A percentile compares a stretch with the other conserved stretches of the same genome.
Evolutionary conservation across 352 stramenopile species (phyloP).

Genomic region (Pythium chondricola): DNA sequence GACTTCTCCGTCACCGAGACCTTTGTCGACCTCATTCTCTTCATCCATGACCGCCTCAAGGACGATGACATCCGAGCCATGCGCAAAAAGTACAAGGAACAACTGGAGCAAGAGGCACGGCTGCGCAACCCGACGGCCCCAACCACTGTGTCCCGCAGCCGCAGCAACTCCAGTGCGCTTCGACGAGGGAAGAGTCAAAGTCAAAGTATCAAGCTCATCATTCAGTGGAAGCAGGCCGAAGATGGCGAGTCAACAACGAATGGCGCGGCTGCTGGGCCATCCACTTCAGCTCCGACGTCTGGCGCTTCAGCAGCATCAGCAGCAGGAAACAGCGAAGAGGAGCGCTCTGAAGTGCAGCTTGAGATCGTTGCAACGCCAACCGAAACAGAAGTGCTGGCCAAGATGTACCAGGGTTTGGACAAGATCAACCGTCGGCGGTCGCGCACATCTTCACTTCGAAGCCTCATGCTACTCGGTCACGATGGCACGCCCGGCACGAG

Average conservation of each 20-base stretch:
- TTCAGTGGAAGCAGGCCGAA: slow-evolving; percentile 48
- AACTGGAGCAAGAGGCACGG: slow-evolving; percentile 55
- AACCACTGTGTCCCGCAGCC: background rate
- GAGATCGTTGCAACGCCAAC: slow-evolving; percentile 68
- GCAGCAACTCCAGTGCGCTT: slow-evolving; percentile 17
- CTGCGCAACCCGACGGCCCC: slow-evolving; percentile 34
- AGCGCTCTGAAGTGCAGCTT: slow-evolving; percentile 23
- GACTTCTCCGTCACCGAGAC: slow-evolving; percentile 70
- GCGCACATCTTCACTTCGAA: slow-evolving; percentile 53
- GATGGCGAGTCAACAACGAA: background rate
- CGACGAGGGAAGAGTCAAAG: slow-evolving; percentile 28
- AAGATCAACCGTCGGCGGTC: slow-evolving; percentile 71
- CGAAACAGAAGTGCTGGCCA: slow-evolving; percentile 62
- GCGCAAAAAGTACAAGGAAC: slow-evolving; percentile 44
- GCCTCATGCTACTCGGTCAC: slow-evolving; percentile 30
- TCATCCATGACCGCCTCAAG: slow-evolving; percentile 57
- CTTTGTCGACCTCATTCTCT: slow-evolving; percentile 68
- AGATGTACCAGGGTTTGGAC: slow-evolving; percentile 60
- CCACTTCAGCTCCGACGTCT: background rate
- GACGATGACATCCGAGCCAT: slow-evolving; percentile 50
- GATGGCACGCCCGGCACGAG: slow-evolving; percentile 22
- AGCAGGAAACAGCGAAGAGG: slow-evolving; percentile 26
- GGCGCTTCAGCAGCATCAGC: slow-evolving; percentile 11
- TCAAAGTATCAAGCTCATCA: slow-evolving; percentile 68
- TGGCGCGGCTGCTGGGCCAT: background rate